These are phyloP conservation scores for Mycena epipterygia DNA, from an alignment of 768 basidiomycete genomes.

Conservation along the genomic window DNA sequence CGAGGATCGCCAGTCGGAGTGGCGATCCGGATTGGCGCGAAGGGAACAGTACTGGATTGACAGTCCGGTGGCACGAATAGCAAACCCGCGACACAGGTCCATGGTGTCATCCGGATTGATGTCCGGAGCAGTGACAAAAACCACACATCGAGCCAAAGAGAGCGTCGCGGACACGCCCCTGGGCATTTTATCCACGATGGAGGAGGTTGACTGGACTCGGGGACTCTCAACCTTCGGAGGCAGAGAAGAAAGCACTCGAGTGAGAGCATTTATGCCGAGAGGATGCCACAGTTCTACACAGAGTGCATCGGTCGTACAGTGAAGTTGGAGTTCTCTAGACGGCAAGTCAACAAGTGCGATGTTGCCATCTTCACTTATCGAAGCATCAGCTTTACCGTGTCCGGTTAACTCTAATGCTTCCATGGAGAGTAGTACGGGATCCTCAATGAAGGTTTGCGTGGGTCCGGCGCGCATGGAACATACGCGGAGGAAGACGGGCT, in stretches of 20 bases:
- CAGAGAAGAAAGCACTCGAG: constrained; percentile 59
- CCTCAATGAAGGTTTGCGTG: constrained; percentile 51
- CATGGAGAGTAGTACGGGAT: constrained; percentile 68
- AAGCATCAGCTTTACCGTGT: constrained; percentile 61
- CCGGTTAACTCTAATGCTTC: constrained; percentile 67
- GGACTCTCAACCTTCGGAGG: constrained; percentile 38
- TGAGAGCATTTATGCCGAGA: constrained; percentile 66
- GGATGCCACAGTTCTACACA: constrained; percentile 78
- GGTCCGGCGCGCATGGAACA: constrained; percentile 50
- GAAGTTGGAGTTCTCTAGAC: constrained; percentile 61
- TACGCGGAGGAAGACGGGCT: constrained; percentile 69
- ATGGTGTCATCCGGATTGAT: constrained; percentile 79
- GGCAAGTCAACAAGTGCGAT: constrained; percentile 57
- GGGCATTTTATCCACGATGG: constrained; percentile 60
- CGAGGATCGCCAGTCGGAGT: constrained; percentile 55
- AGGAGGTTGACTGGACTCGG: constrained; percentile 33
- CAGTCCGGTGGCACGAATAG: constrained; percentile 64
- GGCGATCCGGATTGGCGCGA: constrained; percentile 52
- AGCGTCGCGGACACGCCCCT: constrained; percentile 68
- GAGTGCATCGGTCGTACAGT: constrained; percentile 68
- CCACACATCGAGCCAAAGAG: constrained; percentile 71
- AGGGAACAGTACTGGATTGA: constrained; percentile 71
- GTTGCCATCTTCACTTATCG: constrained; percentile 60
- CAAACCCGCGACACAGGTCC: constrained; percentile 78
- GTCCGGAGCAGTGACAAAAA: constrained; percentile 84